These are phyloP conservation scores for Aspergillus sp. DNA, from an alignment of 2,329 filamentous ascomycete genomes.

Conservation along the genomic window DNA sequence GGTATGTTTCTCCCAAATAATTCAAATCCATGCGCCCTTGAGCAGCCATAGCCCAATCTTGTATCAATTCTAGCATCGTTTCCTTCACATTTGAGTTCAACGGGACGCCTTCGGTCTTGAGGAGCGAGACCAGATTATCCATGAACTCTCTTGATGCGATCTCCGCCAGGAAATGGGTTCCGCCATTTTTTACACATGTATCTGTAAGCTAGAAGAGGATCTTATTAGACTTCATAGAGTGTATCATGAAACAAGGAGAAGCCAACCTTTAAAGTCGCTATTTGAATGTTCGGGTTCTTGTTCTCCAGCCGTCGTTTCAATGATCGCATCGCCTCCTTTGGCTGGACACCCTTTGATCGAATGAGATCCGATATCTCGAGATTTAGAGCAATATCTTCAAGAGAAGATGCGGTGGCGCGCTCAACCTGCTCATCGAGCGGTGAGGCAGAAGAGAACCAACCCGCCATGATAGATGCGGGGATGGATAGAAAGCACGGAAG, in stretches of 20 bases:
- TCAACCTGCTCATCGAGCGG: conserved; percentile 97
- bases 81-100: conserved; percentile 81
- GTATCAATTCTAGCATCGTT: conserved; percentile 91
- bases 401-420: conserved; percentile 87
- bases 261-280: conserved; percentile 85
- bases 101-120: conserved; percentile 74
- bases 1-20: conserved; percentile 89
- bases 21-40: conserved; percentile 78
- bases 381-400: conserved; percentile 96
- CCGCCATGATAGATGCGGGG: conserved; percentile 68
- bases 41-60: conserved; percentile 87
- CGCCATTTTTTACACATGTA: conserved; percentile 98
- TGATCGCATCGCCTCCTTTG: conserved; percentile 96
- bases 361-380: conserved; percentile 98
- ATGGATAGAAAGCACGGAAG: conserved; percentile 1
- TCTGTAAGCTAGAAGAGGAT: conserved; percentile 70
- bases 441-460: conserved; percentile 92
- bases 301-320: conserved; percentile 92
- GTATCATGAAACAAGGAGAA: neutral
- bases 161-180: conserved; percentile 89
- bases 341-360: conserved; percentile 93
- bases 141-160: conserved; percentile 97
- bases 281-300: conserved; percentile 95
- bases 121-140: conserved; percentile 89
- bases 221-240: conserved; percentile 3